These are phyloP conservation scores for Spirogloea muscicola DNA, from an alignment of 139 green algal genomes.

Conservation along the genomic window DNA sequence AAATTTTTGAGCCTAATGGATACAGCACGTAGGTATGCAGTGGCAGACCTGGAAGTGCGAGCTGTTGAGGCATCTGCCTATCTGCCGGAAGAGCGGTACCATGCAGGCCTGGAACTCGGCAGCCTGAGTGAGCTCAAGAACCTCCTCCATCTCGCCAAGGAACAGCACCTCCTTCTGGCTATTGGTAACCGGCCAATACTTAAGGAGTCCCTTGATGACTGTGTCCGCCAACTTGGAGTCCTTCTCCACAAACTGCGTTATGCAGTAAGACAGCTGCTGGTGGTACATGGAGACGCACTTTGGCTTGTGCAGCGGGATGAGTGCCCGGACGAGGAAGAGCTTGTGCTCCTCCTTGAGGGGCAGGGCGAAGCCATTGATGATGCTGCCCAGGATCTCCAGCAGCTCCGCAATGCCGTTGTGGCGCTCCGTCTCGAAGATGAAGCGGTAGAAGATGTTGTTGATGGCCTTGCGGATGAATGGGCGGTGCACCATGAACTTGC, in stretches of 20 bases:
- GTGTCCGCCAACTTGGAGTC: constrained; percentile 89
- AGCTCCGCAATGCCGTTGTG: constrained; percentile 98
- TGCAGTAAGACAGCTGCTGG: constrained; percentile 96
- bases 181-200: constrained; percentile 98
- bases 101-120: constrained; percentile 89
- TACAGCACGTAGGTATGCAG: too few relatives aligned
- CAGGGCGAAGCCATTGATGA: constrained; percentile 99
- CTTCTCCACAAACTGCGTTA: constrained; percentile 99
- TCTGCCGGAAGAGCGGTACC: constrained; percentile 86
- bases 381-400: constrained; percentile 90
- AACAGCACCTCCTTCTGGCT: constrained; percentile 99
- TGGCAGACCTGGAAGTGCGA: constrained; percentile 57
- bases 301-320: constrained; percentile 98
- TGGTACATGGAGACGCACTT: constrained; percentile 98
- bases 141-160: constrained; percentile 96
- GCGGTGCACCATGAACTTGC: constrained; percentile 97
- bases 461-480: constrained; percentile 98
- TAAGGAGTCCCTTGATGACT: constrained; percentile 83
- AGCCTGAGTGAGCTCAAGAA: constrained; percentile 91
- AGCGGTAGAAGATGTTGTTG: constrained; percentile 99
- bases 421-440: constrained; percentile 98
- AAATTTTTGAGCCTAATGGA: too few relatives aligned
- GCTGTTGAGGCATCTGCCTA: constrained; percentile 82
- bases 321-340: constrained; percentile 79
- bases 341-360: constrained; percentile 90